Evolutionary conservation across 306 rosid genomes (phyloP).

Genomic region (Vigna hirtella): DNA sequence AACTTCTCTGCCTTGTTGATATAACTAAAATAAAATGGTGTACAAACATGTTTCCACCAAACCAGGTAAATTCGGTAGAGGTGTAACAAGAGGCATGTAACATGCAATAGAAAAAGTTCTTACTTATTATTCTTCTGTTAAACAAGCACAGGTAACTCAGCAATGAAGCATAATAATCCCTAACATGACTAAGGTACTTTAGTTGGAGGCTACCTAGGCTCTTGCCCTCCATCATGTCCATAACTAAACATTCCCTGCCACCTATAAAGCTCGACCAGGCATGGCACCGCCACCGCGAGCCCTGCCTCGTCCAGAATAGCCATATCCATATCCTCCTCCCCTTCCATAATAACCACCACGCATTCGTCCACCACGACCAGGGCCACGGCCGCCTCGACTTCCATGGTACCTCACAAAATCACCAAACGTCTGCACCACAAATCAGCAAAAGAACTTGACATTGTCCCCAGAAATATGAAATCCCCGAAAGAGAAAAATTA

Average conservation of each 20-base stretch:
- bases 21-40: constrained; percentile 8
- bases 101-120: constrained; percentile 12
- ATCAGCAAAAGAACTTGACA: constrained; percentile 26
- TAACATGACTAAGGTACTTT: constrained; percentile 38
- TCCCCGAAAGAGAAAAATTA: constrained; percentile 34
- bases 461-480: not conserved
- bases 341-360: constrained; percentile 63
- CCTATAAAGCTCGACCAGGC: constrained; percentile 41
- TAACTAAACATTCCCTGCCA: constrained; percentile 14
- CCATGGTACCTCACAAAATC: constrained; percentile 56
- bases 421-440: constrained; percentile 61
- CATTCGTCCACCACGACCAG: constrained; percentile 53
- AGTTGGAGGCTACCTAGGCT: constrained; percentile 21
- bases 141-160: constrained; percentile 43
- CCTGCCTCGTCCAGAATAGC: constrained; percentile 22
- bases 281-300: constrained; percentile 46
- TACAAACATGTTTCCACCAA: constrained; percentile 31
- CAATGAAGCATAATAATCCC: constrained; percentile 30
- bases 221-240: constrained; percentile 32
- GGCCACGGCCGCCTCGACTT: constrained; percentile 59
- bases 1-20: constrained; percentile 8
- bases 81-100: constrained; percentile 26
- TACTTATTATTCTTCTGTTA: constrained; percentile 46
- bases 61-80: constrained; percentile 27
- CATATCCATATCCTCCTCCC: constrained; percentile 37